These are phyloP conservation scores for Harrya chromipes DNA, from an alignment of 768 basidiomycete species.

Conservation along the genomic window DNA sequence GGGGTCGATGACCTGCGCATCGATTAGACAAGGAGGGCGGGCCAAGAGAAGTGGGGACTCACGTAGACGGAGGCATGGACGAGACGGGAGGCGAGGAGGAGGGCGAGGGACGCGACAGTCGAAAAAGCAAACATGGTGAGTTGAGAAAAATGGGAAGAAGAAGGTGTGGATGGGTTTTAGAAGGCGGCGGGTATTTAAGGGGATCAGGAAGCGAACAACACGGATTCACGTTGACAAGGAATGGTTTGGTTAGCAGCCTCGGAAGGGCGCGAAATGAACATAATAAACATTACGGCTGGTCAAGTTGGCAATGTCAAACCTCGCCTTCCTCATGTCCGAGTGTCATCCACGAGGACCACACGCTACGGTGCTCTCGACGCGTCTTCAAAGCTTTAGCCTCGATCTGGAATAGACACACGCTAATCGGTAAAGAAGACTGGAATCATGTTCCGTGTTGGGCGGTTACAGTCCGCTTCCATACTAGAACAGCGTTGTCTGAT, in stretches of 20 bases:
- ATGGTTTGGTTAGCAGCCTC: background rate
- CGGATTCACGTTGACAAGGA: background rate
- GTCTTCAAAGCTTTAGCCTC: too few species aligned
- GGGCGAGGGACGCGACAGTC: constrained; percentile 14
- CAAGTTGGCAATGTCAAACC: background rate
- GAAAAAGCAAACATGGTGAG: constrained; percentile 13
- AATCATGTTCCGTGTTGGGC: too few species aligned
- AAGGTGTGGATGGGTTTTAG: background rate
- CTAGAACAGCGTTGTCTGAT: too few species aligned
- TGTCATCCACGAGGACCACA: constrained; percentile 17
- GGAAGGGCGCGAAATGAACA: constrained; percentile 6
- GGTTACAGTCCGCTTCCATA: too few species aligned
- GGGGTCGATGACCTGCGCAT: constrained; percentile 47
- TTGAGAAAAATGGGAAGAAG: background rate
- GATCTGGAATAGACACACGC: too few species aligned
- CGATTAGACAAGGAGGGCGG: background rate
- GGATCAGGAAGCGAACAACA: constrained; percentile 22
- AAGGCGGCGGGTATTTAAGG: constrained; percentile 24
- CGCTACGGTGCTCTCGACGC: background rate
- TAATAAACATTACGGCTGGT: constrained; percentile 6
- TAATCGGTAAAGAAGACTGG: too few species aligned
- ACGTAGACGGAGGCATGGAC: constrained; percentile 22
- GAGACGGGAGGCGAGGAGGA: constrained; percentile 17
- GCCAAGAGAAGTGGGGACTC: background rate
- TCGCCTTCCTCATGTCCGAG: constrained; percentile 25